Evolutionary conservation across 805 yeast genomes (phyloP), one percentile per base, ranked within the genome.

Genomic region (Pichia cephalocereana): DNA sequence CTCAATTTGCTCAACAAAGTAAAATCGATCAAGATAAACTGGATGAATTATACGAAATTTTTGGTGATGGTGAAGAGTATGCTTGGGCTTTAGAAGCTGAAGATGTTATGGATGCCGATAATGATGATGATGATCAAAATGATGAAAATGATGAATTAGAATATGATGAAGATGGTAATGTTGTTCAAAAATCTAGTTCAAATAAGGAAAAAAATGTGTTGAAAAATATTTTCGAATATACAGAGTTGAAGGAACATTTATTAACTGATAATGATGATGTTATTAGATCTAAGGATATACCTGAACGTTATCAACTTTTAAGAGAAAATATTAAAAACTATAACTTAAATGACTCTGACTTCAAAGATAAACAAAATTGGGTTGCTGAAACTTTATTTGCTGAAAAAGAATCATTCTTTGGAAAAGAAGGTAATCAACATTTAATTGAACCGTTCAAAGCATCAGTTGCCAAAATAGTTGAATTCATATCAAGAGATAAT

Each of bases 1-100:
- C 55, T 14, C 59, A 62, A 38, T 60, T 62, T 42, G 52, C 65
- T 14, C 59, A 61, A 46, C 57, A 58, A 44, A 61, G 70, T 52
- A 75, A 86, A 59, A 69, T 85, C 40, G 96, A 93, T 57, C 83
- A 93, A 47, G 98, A 93, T 58, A 86, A 87, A 63, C 77, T 91
- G 54, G 93, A 88, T 60, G 97, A 91, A 65, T 77, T 93, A 61
- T 89, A 82, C 60, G 99, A 93, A 63, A 87, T 93, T 14, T 93
- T 93, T 63, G 99, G 99, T 55, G 95, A 89, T 64, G 99, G 99
- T 45, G 89, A 82, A 54, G 97, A 91, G 61, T 93, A 93, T 66
- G 96, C 87, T 49, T 93, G 99, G 98, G 99, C 99, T 12, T 71
- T 93, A 47, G 96, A 88, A 60, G 93, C 87, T 30, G 96, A 90